Evolutionary conservation across 2,329 filamentous ascomycete genomes (phyloP).

Genomic region (Paecilomyces sp.): DNA sequence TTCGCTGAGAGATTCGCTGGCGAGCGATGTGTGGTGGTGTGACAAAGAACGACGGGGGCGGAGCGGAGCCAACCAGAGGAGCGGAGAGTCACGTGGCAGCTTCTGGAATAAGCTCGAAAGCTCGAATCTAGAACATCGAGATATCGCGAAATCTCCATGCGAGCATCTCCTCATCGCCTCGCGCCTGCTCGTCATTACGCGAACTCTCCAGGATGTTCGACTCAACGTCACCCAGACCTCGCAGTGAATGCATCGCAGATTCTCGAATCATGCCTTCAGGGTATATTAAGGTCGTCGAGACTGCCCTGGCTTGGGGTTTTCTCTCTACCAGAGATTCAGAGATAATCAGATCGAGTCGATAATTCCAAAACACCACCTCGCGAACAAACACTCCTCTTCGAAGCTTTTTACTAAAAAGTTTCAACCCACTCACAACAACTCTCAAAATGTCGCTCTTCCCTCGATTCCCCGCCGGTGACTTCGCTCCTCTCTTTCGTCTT

Average conservation of each 20-base stretch:
- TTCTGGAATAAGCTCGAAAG: neutral
- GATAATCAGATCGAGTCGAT: neutral
- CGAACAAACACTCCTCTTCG: neutral
- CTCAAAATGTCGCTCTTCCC: conserved; percentile 29
- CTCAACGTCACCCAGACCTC: neutral
- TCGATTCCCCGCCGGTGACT: conserved; percentile 26
- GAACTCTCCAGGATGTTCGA: neutral
- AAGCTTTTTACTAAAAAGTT: neutral
- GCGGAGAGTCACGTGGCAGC: neutral
- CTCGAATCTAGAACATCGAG: neutral
- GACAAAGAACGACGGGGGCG: neutral
- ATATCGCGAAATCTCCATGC: neutral
- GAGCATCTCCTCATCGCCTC: neutral
- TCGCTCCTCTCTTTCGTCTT: conserved; percentile 40
- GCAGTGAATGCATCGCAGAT: neutral
- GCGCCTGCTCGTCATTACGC: neutral
- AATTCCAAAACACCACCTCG: no score
- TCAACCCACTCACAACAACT: neutral
- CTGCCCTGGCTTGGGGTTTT: neutral
- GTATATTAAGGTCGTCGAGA: neutral
- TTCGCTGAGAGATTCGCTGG: neutral
- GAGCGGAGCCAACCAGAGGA: neutral
- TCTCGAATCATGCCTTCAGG: neutral
- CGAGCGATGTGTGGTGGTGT: no score
- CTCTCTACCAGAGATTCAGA: neutral